A percentile compares a stretch with the other conserved stretches of the same genome.
phyloP scores from a whole-genome alignment of 2,329 filamentous ascomycete genomes.

The Amesomyces nigricolor region DNA sequence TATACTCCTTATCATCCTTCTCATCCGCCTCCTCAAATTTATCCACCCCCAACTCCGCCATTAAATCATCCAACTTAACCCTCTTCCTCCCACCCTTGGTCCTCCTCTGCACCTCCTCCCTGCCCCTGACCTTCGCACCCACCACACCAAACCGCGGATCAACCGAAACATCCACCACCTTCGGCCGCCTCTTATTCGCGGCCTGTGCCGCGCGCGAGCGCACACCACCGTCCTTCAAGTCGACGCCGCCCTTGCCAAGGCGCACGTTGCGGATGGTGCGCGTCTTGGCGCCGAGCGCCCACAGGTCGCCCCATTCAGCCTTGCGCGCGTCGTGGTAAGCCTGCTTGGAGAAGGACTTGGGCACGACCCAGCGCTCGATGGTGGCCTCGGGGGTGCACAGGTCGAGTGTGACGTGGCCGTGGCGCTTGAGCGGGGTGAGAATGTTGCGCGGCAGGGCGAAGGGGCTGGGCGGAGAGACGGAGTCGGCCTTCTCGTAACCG shows the following conservation, averaged over 20 bases:
- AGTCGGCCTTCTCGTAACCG: constrained; percentile 56
- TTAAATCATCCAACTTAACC: constrained; percentile 34
- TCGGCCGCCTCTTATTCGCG: constrained; percentile 32
- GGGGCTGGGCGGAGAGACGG: constrained; percentile 42
- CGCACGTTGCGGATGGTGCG: constrained; percentile 57
- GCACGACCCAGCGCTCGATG: constrained; percentile 91
- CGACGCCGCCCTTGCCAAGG: constrained; percentile 43
- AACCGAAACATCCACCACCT: constrained; percentile 37
- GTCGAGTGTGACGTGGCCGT: constrained; percentile 83
- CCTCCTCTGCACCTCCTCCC: constrained; percentile 33
- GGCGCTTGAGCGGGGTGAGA: constrained; percentile 76
- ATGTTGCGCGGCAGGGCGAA: constrained; percentile 73
- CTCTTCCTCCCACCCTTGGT: constrained; percentile 40
- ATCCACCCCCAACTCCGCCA: constrained; percentile 35
- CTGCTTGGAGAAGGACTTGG: constrained; percentile 70
- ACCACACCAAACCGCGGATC: constrained; percentile 34
- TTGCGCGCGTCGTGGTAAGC: constrained; percentile 93
- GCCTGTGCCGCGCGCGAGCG: constrained; percentile 33
- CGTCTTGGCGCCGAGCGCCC: constrained; percentile 92
- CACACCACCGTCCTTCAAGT: constrained; percentile 42
- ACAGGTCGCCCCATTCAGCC: constrained; percentile 84
- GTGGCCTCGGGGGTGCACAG: constrained; percentile 80
- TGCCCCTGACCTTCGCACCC: constrained; percentile 35
- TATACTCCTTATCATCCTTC: constrained; percentile 18
- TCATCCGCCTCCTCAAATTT: constrained; percentile 22